phyloP scores from a whole-genome alignment of 1,284 basidiomycete genomes.

The Pterulicium gracile region DNA sequence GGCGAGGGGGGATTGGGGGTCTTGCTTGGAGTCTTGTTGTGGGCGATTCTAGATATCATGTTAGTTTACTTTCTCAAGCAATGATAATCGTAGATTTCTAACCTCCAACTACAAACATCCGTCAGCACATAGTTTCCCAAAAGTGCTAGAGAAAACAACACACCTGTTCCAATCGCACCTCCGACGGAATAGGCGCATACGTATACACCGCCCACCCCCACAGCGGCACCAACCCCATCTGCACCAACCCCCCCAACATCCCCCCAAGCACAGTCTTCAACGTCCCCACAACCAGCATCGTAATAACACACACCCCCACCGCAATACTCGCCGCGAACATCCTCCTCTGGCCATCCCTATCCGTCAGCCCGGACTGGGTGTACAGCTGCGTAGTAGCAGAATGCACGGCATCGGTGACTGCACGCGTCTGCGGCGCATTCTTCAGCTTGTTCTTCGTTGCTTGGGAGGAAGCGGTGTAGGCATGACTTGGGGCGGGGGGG shows the following conservation, averaged over 20 bases:
- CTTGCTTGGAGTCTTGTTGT: neutral
- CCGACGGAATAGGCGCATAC: neutral
- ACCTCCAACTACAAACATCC: neutral
- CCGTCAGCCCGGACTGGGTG: neutral
- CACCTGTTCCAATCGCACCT: neutral
- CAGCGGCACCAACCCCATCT: neutral
- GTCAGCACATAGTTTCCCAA: neutral
- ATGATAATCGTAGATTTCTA: no score
- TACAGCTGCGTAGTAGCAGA: neutral
- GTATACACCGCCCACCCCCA: neutral
- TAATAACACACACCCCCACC: neutral
- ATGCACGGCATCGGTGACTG: neutral
- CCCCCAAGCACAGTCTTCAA: neutral
- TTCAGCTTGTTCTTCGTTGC: neutral
- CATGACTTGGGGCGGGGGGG: constrained; percentile 15
- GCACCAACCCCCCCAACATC: neutral
- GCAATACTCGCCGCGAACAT: neutral
- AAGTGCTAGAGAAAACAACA: neutral
- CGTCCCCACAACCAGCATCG: neutral
- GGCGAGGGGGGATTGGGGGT: neutral
- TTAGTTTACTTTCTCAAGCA: neutral
- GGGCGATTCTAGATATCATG: neutral
- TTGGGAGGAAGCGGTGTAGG: constrained; percentile 16
- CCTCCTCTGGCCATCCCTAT: neutral
- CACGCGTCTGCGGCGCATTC: neutral